These are phyloP conservation scores for Paulownia fortunei DNA, from an alignment of 257 asterid genomes.

Conservation along the genomic window DNA sequence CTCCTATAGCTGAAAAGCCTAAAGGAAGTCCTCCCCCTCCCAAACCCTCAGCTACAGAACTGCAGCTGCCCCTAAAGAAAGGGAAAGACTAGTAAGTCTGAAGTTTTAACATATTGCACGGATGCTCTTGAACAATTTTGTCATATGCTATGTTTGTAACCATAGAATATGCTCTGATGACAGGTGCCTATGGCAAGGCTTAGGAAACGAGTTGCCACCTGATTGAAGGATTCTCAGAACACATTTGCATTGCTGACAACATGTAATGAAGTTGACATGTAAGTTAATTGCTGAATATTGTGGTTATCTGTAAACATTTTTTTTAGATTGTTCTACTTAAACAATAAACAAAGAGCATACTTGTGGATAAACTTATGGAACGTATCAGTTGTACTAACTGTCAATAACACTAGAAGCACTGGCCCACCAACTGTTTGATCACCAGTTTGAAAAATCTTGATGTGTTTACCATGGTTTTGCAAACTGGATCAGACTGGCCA, in stretches of 20 bases:
- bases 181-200: constrained; percentile 99
- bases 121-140: background rate
- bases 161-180: constrained; percentile 15
- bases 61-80: constrained; percentile 96
- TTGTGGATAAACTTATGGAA: no score
- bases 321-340: background rate
- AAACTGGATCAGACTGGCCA: no score
- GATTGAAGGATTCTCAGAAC: constrained; percentile 98
- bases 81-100: constrained; percentile 87
- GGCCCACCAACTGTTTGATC: constrained; percentile 16
- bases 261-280: constrained; percentile 99
- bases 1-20: constrained; percentile 61
- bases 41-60: constrained; percentile 74
- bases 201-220: constrained; percentile 88
- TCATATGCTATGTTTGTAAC: constrained; percentile 1
- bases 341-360: no score
- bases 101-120: background rate
- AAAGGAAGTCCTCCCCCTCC: constrained; percentile 67
- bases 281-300: constrained; percentile 38
- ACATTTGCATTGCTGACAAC: constrained; percentile 98
- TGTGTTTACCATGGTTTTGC: no score
- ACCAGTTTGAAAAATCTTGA: background rate
- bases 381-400: background rate
- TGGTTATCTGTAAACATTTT: background rate
- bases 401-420: background rate